A percentile compares a stretch with the other conserved stretches of the same genome.
phyloP scores from a whole-genome alignment of 2,329 filamentous ascomycete species.

The Botrytis fragariae region DNA sequence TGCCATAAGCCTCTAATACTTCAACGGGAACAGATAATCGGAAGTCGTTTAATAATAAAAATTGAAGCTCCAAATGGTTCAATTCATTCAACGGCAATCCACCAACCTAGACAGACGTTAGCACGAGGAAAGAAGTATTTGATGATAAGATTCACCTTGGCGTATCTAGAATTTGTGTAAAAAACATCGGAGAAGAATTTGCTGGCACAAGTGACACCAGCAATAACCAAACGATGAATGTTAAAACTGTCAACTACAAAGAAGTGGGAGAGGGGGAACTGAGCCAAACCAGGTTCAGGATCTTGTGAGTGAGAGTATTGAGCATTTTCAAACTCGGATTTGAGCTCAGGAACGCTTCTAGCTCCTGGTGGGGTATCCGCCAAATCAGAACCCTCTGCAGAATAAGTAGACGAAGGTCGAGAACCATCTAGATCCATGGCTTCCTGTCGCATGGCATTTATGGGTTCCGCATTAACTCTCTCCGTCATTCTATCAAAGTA shows the following conservation, averaged over 20 bases:
- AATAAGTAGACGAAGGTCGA: slow-evolving; percentile 33
- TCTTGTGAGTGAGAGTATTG: slow-evolving; percentile 34
- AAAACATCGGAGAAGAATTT: slow-evolving; percentile 99
- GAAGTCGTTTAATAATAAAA: slow-evolving; percentile 93
- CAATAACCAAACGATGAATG: slow-evolving; percentile 94
- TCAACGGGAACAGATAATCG: slow-evolving; percentile 89
- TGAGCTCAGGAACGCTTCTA: slow-evolving; percentile 33
- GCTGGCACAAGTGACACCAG: slow-evolving; percentile 95
- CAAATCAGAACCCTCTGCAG: slow-evolving; percentile 36
- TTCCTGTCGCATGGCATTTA: slow-evolving; percentile 58
- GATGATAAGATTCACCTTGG: slow-evolving; percentile 66
- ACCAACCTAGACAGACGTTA: slow-evolving; percentile 65
- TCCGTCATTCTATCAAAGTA: slow-evolving; percentile 99
- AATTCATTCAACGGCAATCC: slow-evolving; percentile 88
- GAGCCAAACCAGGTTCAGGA: slow-evolving; percentile 26
- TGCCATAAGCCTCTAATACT: slow-evolving; percentile 94
- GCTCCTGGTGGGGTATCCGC: slow-evolving; percentile 34
- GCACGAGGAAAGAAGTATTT: background rate
- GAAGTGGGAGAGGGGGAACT: slow-evolving; percentile 56
- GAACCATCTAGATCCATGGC: slow-evolving; percentile 33
- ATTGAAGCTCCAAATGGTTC: slow-evolving; percentile 95
- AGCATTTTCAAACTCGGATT: slow-evolving; percentile 31
- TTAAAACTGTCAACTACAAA: slow-evolving; percentile 99
- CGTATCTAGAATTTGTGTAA: slow-evolving; percentile 98
- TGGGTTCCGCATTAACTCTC: slow-evolving; percentile 78